phyloP scores from a whole-genome alignment of 75 land plant species.

The Selaginella moellendorffii region DNA sequence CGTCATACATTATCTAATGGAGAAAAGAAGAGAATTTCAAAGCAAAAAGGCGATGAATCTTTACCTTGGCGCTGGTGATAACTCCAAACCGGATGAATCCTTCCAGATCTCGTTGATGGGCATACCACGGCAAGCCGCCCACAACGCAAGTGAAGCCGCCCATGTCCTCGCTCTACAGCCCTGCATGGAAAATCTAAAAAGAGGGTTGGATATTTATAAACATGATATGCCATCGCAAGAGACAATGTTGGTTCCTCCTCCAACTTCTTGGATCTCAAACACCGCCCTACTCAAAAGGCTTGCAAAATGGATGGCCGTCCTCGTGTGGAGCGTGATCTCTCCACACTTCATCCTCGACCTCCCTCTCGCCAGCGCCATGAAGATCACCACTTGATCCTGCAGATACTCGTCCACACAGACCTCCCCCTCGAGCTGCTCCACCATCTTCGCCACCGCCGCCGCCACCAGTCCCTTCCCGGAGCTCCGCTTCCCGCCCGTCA shows the following conservation, averaged over 20 bases:
- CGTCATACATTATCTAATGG: too few relatives aligned
- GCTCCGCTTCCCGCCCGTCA: not conserved
- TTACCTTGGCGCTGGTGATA: too few relatives aligned
- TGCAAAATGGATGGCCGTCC: slow-evolving; percentile 10
- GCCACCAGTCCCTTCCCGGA: not conserved
- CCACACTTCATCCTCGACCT: slow-evolving; percentile 10
- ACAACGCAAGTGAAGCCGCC: too few relatives aligned
- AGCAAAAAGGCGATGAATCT: too few relatives aligned
- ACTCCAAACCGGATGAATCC: too few relatives aligned
- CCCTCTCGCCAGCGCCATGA: slow-evolving; percentile 17
- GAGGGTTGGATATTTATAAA: too few relatives aligned
- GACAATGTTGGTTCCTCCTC: not conserved
- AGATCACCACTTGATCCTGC: slow-evolving; percentile 20
- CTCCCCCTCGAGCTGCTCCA: slow-evolving; percentile 11
- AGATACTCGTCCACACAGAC: slow-evolving; percentile 14
- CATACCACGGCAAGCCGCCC: too few relatives aligned
- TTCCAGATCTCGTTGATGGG: too few relatives aligned
- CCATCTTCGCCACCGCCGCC: not conserved
- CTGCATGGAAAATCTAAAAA: too few relatives aligned
- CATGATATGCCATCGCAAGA: not conserved
- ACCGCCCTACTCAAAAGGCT: slow-evolving; percentile 5
- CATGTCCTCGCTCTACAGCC: too few relatives aligned
- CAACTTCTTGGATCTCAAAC: not conserved
- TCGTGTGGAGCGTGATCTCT: slow-evolving; percentile 14
- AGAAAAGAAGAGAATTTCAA: too few relatives aligned